Evolutionary conservation across 371 early-diverging fungal species (phyloP), one percentile per base, ranked within the genome.

Genomic region (Zancudomyces culisetae): DNA sequence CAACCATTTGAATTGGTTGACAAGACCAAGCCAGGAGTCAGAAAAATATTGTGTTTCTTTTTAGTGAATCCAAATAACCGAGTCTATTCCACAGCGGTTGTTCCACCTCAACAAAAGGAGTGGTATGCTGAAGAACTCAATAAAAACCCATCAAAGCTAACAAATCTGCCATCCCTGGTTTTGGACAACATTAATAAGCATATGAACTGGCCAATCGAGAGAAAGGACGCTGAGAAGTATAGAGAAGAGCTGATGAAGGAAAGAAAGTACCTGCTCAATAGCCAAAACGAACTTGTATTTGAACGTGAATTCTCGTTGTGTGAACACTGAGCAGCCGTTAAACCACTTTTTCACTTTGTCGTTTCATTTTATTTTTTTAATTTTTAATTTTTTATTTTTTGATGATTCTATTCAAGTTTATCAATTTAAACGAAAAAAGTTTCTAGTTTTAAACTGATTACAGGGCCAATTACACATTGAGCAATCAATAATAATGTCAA

Each of bases 21-120:
- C 23, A 30, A 30, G 12, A 19, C 50, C 6, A 49, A 49, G 39
- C 50, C 50, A 18, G 50, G 50, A 15, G 26, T 4, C 39, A 49
- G 50, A 49, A 49, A 49, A 29, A 49, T 49, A 30, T 35, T 49
- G 28, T 49, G 50, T 28, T 49, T 30, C 39, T 49, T 49, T 35
- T 35, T 49, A 21, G 23, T 49, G 2, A 28, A 49, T 35, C 50
- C 50, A 2, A 27, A 12, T 10, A 49, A 35, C n/a, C 26, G 50
- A 29, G 30, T 49, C 2, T 29, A 27, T 30, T 49, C 50, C 13
- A 49, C 50, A 8, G 50, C 50, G 3, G 10, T 13, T 35, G 30
- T 49, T 6, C 50, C 50, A 3, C 50, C 50, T 2, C 50, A 49
- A 21, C 50, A 49, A 49, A 24, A 28, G 12, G 6, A 8, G 12